Conservation (phyloP, 2,329 filamentous ascomycete genomes). For the Calonectria pauciramosa region DNA sequence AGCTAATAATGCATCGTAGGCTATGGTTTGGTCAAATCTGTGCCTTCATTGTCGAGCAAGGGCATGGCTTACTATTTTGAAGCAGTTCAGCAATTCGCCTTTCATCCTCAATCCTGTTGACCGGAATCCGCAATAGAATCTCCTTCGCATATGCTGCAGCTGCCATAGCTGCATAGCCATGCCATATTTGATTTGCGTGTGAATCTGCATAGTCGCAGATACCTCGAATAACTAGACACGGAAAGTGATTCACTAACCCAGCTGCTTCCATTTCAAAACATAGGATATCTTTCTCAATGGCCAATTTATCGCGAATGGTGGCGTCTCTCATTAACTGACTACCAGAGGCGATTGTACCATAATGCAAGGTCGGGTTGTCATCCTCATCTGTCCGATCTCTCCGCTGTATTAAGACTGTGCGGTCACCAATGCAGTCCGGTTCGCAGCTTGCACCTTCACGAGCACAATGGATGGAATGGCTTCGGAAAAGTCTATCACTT, state of each 20-base stretch:
- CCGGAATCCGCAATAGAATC: neutral
- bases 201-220: slow-evolving; percentile 1
- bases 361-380: neutral
- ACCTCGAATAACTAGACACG: neutral
- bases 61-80: neutral
- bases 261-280: neutral
- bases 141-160: neutral
- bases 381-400: no score
- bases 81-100: neutral
- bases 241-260: neutral
- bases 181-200: neutral
- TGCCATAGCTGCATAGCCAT: neutral
- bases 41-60: neutral
- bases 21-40: neutral
- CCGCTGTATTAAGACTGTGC: no score
- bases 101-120: neutral
- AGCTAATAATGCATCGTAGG: neutral
- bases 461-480: no score
- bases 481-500: no score
- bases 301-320: no score
- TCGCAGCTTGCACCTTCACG: no score
- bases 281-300: neutral
- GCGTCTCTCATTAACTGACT: no score
- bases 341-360: no score
- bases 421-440: no score